phyloP scores from a whole-genome alignment of 495 filamentous ascomycete genomes.

The Haplographium delicatum region DNA sequence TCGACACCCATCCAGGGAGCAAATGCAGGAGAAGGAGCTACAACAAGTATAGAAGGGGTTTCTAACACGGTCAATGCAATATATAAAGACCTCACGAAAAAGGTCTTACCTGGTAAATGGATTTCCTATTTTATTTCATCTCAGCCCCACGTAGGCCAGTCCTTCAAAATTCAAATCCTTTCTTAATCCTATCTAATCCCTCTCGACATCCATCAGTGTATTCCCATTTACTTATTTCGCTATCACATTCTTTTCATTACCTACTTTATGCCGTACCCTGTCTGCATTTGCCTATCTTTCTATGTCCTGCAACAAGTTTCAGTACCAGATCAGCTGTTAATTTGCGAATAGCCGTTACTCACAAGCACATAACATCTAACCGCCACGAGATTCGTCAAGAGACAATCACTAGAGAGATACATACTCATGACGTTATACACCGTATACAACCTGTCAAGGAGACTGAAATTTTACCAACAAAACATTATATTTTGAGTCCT shows the following conservation, averaged over 20 bases:
- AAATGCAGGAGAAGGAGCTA: conserved; percentile 11
- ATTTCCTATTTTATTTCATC: too few relatives aligned
- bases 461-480: conserved; percentile 23
- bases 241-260: not conserved
- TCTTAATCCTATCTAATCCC: conserved; percentile 1
- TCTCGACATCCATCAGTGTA: conserved; percentile 9
- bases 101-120: conserved; percentile 20
- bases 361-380: conserved; percentile 42
- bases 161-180: too few relatives aligned
- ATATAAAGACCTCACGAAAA: conserved; percentile 19
- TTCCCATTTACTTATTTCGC: conserved; percentile 6
- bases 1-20: too few relatives aligned
- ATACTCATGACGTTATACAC: conserved; percentile 49
- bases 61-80: conserved; percentile 19
- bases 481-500: conserved; percentile 16
- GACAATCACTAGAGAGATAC: conserved; percentile 48
- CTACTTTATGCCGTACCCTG: too few relatives aligned
- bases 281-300: too few relatives aligned
- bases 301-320: too few relatives aligned
- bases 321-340: conserved; percentile 15
- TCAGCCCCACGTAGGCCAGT: too few relatives aligned
- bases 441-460: conserved; percentile 44
- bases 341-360: conserved; percentile 41
- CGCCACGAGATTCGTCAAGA: conserved; percentile 46
- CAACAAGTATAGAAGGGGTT: conserved; percentile 12